These are phyloP conservation scores for Chlorella variabilis DNA, from an alignment of 163 green algal species.

Conservation along the genomic window DNA sequence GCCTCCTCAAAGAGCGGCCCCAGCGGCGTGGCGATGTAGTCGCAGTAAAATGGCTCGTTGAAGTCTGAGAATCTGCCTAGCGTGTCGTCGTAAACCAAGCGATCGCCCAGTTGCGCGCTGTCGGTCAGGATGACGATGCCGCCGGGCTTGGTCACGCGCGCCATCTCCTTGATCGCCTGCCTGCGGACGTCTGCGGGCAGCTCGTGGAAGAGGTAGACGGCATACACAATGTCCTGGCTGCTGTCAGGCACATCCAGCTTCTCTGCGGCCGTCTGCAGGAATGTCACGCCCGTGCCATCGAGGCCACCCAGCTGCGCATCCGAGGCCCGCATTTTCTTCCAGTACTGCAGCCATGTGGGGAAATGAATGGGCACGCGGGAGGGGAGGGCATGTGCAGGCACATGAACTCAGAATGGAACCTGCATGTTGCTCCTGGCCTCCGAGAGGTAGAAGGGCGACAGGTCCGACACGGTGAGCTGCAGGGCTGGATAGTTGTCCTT, in stretches of 20 bases:
- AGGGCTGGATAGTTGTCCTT: slow-evolving; percentile 87
- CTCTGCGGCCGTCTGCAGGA: slow-evolving; percentile 79
- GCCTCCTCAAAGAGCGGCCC: slow-evolving; percentile 68
- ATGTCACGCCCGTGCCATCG: slow-evolving; percentile 62
- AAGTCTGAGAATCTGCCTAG: slow-evolving; percentile 71
- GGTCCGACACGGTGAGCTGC: slow-evolving; percentile 75
- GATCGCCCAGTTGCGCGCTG: slow-evolving; percentile 72
- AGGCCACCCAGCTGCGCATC: slow-evolving; percentile 50
- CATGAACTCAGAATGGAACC: neutral
- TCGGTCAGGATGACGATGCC: slow-evolving; percentile 77
- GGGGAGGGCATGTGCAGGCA: too few relatives aligned
- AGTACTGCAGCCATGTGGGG: slow-evolving; percentile 70
- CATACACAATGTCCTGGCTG: slow-evolving; percentile 60
- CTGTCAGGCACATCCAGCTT: slow-evolving; percentile 61
- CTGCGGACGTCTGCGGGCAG: slow-evolving; percentile 68
- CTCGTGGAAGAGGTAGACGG: slow-evolving; percentile 94
- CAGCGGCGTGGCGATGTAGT: slow-evolving; percentile 73
- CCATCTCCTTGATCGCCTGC: slow-evolving; percentile 62
- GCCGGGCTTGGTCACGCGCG: slow-evolving; percentile 72
- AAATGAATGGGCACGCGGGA: too few relatives aligned
- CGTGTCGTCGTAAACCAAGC: slow-evolving; percentile 50
- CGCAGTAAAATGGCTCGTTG: slow-evolving; percentile 73
- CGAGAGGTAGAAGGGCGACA: slow-evolving; percentile 89
- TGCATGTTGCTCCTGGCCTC: slow-evolving; percentile 74
- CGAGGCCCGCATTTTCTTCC: slow-evolving; percentile 57